Percentiles rank a stretch among this genome's conserved stretches.
These are phyloP conservation scores for Rhytidhysteron rufulum DNA, from an alignment of 2,329 filamentous ascomycete genomes.

Conservation along the genomic window DNA sequence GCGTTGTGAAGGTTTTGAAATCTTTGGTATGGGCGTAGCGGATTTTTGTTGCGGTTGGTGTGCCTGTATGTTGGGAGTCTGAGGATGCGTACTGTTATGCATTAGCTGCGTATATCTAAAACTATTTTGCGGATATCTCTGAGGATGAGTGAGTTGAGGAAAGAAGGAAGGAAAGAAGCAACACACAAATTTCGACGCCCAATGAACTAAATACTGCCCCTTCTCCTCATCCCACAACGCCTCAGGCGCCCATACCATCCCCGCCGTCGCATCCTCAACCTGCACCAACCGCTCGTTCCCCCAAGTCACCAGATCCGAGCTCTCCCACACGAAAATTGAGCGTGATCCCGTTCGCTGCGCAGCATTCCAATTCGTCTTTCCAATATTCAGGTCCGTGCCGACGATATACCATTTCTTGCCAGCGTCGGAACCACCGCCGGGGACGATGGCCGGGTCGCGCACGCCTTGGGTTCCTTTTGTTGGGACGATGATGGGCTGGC, in stretches of 20 bases:
- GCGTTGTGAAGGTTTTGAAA: conserved; percentile 51
- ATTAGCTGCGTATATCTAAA: not conserved
- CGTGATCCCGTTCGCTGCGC: conserved; percentile 50
- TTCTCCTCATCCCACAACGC: conserved; percentile 51
- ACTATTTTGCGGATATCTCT: too few species aligned
- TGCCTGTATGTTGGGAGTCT: conserved; percentile 49
- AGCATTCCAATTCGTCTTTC: conserved; percentile 51
- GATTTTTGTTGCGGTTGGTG: conserved; percentile 41
- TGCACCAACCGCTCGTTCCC: conserved; percentile 45
- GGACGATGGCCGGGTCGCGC: conserved; percentile 50
- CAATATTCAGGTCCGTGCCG: conserved; percentile 53
- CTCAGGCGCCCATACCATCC: conserved; percentile 58
- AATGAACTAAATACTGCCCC: conserved; percentile 47
- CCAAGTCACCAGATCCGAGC: conserved; percentile 50
- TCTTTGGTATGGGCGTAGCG: conserved; percentile 55
- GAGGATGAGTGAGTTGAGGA: too few species aligned
- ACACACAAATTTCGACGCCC: conserved; percentile 39
- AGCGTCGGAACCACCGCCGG: conserved; percentile 44
- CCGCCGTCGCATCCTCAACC: conserved; percentile 52
- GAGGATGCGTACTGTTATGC: conserved; percentile 45
- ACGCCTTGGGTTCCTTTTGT: conserved; percentile 52
- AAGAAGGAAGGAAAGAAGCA: too few species aligned
- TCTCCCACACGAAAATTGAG: conserved; percentile 55
- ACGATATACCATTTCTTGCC: conserved; percentile 55
- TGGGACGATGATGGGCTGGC: conserved; percentile 46